phyloP scores from a whole-genome alignment of 169 alveolate genomes.

The Plasmodium coatneyi region DNA sequence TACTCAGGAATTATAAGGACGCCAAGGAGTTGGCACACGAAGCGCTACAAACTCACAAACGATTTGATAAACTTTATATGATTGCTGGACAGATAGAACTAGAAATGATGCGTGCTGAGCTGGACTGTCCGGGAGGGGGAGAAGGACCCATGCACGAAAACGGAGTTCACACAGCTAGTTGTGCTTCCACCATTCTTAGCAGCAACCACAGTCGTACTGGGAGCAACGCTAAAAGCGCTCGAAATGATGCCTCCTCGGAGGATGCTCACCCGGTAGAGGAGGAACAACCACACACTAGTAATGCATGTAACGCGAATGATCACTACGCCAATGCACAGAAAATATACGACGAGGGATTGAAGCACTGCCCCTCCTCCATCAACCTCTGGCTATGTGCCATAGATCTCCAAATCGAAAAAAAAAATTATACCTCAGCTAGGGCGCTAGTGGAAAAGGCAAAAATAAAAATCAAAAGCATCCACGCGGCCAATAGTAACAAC shows the following conservation, averaged over 20 bases:
- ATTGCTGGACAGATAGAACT: constrained; percentile 91
- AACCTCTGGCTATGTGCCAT: constrained; percentile 92
- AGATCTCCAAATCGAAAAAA: constrained; percentile 85
- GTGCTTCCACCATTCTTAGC: background rate
- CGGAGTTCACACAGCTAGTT: background rate
- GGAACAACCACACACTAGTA: background rate
- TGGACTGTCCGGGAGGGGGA: background rate
- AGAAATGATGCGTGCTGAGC: constrained; percentile 72
- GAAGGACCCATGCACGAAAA: background rate
- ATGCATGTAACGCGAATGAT: background rate
- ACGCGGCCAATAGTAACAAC: constrained; percentile 90
- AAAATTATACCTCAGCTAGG: constrained; percentile 91
- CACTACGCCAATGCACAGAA: constrained; percentile 51
- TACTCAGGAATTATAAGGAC: constrained; percentile 84
- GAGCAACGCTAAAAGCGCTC: background rate
- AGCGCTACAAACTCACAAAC: constrained; percentile 87
- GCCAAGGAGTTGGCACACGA: constrained; percentile 86
- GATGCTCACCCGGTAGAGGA: background rate
- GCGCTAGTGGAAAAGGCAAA: constrained; percentile 91
- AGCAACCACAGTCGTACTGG: background rate
- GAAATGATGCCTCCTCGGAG: background rate
- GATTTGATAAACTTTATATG: constrained; percentile 92
- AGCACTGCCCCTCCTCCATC: constrained; percentile 83
- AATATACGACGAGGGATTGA: constrained; percentile 80
- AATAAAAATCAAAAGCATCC: constrained; percentile 81